Evolutionary conservation across 2,329 filamentous ascomycete genomes (phyloP).

Genomic region (Aspergillus melleus): DNA sequence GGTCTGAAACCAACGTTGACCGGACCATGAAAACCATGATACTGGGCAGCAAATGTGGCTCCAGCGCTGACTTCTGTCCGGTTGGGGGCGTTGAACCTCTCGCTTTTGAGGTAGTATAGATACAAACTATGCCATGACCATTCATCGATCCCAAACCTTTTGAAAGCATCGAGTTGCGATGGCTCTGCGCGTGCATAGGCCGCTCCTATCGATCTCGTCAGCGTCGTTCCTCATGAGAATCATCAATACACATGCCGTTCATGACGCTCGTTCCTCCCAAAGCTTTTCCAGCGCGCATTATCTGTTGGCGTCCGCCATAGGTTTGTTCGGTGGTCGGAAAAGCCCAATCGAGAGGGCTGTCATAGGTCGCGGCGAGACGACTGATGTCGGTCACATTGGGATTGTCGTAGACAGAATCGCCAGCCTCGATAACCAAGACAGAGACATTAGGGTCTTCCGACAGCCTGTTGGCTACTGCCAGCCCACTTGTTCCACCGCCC

Average conservation of each 20-base stretch:
- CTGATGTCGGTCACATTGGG: slow-evolving; percentile 27
- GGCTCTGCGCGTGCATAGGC: slow-evolving; percentile 37
- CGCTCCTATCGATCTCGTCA: slow-evolving; percentile 27
- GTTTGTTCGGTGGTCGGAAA: slow-evolving; percentile 42
- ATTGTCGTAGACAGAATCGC: slow-evolving; percentile 28
- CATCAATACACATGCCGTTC: slow-evolving; percentile 34
- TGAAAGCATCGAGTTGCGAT: slow-evolving; percentile 40
- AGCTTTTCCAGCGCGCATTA: slow-evolving; percentile 43
- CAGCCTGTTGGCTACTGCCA: slow-evolving; percentile 36
- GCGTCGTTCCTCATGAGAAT: not conserved
- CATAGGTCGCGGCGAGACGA: slow-evolving; percentile 28
- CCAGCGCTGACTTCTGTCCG: slow-evolving; percentile 22
- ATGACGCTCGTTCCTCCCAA: slow-evolving; percentile 46
- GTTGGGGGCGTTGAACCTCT: slow-evolving; percentile 24
- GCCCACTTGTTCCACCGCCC: slow-evolving; percentile 36
- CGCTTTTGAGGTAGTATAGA: slow-evolving; percentile 31
- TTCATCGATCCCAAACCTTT: slow-evolving; percentile 27
- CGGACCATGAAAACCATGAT: slow-evolving; percentile 29
- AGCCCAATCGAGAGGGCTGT: slow-evolving; percentile 41
- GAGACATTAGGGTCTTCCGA: slow-evolving; percentile 28
- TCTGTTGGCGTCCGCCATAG: slow-evolving; percentile 32
- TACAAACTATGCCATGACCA: slow-evolving; percentile 34
- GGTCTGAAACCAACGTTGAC: slow-evolving; percentile 26
- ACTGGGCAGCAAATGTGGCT: slow-evolving; percentile 22
- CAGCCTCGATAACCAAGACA: slow-evolving; percentile 33